Evolutionary conservation across 306 rosid species (phyloP).

Genomic region (Malus sieversii): DNA sequence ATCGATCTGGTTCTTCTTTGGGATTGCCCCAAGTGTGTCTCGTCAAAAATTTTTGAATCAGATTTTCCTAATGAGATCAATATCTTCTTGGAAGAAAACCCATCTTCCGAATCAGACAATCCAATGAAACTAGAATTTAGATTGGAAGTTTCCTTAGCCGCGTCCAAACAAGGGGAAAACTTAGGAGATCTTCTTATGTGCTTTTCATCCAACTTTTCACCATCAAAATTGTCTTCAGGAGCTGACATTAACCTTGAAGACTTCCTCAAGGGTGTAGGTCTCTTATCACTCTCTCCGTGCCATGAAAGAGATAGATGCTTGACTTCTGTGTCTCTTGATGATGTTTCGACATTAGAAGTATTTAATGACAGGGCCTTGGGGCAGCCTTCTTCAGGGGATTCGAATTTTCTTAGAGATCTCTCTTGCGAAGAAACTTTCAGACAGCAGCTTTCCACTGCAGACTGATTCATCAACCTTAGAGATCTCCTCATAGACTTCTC

Average conservation of each 20-base stretch:
- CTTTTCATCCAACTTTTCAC: conserved; percentile 11
- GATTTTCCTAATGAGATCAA: conserved; percentile 18
- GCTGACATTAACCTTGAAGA: conserved; percentile 18
- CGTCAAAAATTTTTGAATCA: conserved; percentile 4
- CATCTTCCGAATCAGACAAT: conserved; percentile 29
- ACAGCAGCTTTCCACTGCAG: conserved; percentile 9
- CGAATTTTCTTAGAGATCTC: conserved; percentile 5
- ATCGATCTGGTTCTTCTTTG: conserved; percentile 18
- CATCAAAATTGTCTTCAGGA: neutral
- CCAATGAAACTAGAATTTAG: conserved; percentile 10
- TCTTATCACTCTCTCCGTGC: conserved; percentile 15
- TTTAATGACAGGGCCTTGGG: conserved; percentile 13
- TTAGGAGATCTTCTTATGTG: conserved; percentile 36
- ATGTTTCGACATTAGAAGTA: neutral
- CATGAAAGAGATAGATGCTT: conserved; percentile 8
- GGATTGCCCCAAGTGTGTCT: conserved; percentile 15
- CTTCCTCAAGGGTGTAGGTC: conserved; percentile 18
- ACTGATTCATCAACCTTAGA: conserved; percentile 22
- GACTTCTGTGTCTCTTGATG: neutral
- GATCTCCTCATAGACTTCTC: conserved; percentile 28
- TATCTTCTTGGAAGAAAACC: conserved; percentile 10
- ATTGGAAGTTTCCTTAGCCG: neutral
- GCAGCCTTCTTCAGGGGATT: conserved; percentile 16
- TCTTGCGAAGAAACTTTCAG: conserved; percentile 11
- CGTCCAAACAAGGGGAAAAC: conserved; percentile 25